Conservation (phyloP, 2,329 filamentous ascomycete genomes). For the Elsinoe ampelina region DNA sequence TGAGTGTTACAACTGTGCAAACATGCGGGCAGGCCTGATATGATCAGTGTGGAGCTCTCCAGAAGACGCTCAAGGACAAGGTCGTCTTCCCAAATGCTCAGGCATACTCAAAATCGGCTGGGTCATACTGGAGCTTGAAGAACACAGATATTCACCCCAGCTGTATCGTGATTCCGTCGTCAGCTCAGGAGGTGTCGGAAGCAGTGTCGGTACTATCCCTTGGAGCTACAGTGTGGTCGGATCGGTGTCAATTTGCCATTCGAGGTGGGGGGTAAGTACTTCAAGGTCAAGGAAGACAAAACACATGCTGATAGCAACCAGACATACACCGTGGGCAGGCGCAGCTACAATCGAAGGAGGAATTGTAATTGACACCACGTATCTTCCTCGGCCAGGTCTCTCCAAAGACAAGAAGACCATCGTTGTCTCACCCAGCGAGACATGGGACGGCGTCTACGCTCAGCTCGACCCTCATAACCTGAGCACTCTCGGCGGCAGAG, state of each 20-base stretch:
- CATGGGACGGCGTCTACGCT: constrained; percentile 12
- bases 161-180: constrained; percentile 9
- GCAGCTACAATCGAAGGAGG: constrained; percentile 13
- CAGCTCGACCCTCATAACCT: constrained; percentile 9
- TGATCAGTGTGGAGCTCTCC: constrained; percentile 9
- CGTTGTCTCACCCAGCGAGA: constrained; percentile 10
- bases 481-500: constrained; percentile 14
- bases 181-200: constrained; percentile 8
- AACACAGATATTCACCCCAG: constrained; percentile 13
- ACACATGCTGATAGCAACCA: background rate
- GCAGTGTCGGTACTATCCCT: constrained; percentile 9
- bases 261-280: constrained; percentile 12
- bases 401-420: constrained; percentile 12
- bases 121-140: constrained; percentile 15
- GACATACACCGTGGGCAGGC: constrained; percentile 13
- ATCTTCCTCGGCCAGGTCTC: constrained; percentile 9
- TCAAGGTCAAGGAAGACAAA: background rate
- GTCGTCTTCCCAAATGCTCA: constrained; percentile 13
- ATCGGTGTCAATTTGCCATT: constrained; percentile 14
- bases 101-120: constrained; percentile 6
- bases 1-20: background rate
- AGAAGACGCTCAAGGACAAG: constrained; percentile 9
- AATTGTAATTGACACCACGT: constrained; percentile 9
- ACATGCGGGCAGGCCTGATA: background rate
- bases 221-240: constrained; percentile 12